Conservation (phyloP, 169 alveolate species). For the Plasmodium coatneyi region DNA sequence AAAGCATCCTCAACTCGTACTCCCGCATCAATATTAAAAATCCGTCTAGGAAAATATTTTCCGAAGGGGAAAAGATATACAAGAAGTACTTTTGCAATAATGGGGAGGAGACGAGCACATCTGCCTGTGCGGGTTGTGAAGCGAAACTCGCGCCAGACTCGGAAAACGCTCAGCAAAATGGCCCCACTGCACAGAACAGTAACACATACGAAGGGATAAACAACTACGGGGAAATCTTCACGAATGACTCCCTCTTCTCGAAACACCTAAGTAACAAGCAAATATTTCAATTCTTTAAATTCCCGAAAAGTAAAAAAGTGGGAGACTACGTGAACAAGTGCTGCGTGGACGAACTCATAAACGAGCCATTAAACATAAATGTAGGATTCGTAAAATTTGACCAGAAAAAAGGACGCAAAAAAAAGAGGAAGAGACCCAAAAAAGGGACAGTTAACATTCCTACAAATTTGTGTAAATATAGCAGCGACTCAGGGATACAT, state of each 20-base stretch:
- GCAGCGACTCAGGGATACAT: constrained; percentile 42
- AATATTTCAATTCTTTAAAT: constrained; percentile 50
- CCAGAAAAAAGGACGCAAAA: constrained; percentile 19
- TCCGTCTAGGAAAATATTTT: constrained; percentile 3
- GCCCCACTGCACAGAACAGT: not conserved
- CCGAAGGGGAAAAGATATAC: constrained; percentile 21
- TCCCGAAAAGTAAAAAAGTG: constrained; percentile 35
- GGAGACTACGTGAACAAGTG: constrained; percentile 23
- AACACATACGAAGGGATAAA: not conserved
- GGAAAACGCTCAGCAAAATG: not conserved
- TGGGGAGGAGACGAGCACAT: not conserved
- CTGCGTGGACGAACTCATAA: constrained; percentile 25
- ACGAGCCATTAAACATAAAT: constrained; percentile 59
- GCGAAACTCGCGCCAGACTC: not conserved
- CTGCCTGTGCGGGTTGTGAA: not conserved
- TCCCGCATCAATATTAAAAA: constrained; percentile 11
- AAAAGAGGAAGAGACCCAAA: constrained; percentile 6
- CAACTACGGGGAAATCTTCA: not conserved
- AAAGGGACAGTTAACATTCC: not conserved
- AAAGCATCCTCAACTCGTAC: constrained; percentile 37
- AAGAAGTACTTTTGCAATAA: not conserved
- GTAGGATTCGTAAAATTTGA: constrained; percentile 56
- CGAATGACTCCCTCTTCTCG: constrained; percentile 58
- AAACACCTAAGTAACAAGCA: constrained; percentile 30
- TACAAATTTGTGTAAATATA: constrained; percentile 6